These are phyloP conservation scores for Exophiala oligosperma DNA, from an alignment of 2,329 filamentous ascomycete genomes.

Conservation along the genomic window DNA sequence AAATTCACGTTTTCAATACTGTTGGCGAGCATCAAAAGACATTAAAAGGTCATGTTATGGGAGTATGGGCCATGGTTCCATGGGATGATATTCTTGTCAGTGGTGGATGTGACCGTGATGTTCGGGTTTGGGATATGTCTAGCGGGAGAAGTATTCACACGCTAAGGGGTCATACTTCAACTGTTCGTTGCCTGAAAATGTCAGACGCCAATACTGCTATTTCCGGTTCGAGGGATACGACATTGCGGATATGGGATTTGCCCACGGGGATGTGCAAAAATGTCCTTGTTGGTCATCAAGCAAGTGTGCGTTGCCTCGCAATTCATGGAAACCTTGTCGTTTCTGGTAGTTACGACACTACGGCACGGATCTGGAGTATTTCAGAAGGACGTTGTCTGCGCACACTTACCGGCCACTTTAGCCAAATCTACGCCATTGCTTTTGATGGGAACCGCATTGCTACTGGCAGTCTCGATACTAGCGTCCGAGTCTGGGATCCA, in stretches of 20 bases:
- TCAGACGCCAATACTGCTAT: constrained; percentile 91
- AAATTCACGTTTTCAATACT: constrained; percentile 96
- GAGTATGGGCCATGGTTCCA: constrained; percentile 98
- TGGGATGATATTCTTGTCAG: constrained; percentile 95
- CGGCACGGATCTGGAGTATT: constrained; percentile 96
- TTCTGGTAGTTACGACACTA: constrained; percentile 98
- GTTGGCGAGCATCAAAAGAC: constrained; percentile 86
- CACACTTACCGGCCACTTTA: constrained; percentile 91
- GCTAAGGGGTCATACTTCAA: constrained; percentile 91
- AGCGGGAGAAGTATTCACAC: constrained; percentile 81
- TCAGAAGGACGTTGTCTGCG: constrained; percentile 90
- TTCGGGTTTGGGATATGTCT: constrained; percentile 93
- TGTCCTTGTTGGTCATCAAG: constrained; percentile 90
- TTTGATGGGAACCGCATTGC: constrained; percentile 93
- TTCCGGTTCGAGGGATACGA: constrained; percentile 93
- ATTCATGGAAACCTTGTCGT: constrained; percentile 96
- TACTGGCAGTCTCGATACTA: constrained; percentile 94
- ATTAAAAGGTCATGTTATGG: constrained; percentile 95
- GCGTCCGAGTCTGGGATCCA: constrained; percentile 95
- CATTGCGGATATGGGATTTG: constrained; percentile 92
- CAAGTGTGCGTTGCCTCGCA: constrained; percentile 90
- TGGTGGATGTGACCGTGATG: constrained; percentile 93
- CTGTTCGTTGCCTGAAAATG: constrained; percentile 97
- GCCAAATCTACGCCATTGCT: constrained; percentile 97
- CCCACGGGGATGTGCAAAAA: constrained; percentile 83